Conservation (phyloP, 208 protist genomes). For the Leishmania lainsoni region DNA sequence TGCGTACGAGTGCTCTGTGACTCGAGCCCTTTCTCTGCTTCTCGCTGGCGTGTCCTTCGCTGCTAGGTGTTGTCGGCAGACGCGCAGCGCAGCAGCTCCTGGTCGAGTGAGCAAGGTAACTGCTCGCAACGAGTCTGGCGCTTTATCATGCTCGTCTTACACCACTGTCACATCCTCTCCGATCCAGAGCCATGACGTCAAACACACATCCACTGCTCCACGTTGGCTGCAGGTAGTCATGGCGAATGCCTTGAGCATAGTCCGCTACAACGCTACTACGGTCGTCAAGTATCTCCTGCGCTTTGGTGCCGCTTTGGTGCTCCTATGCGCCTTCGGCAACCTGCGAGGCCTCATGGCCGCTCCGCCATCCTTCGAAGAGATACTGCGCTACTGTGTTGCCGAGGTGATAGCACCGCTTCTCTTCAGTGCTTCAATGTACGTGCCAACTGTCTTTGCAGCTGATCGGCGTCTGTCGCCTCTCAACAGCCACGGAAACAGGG, state of each 20-base stretch:
- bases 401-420: slow-evolving; percentile 12
- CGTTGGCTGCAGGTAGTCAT: not conserved
- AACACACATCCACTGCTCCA: not conserved
- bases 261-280: slow-evolving; percentile 25
- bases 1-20: slow-evolving; percentile 14
- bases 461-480: too few species aligned
- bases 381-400: not conserved
- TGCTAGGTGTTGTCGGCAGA: not conserved
- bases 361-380: slow-evolving; percentile 20
- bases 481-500: not conserved
- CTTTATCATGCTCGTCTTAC: not conserved
- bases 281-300: slow-evolving; percentile 45
- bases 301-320: slow-evolving; percentile 32
- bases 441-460: slow-evolving; percentile 8
- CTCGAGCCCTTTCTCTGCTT: slow-evolving; percentile 17
- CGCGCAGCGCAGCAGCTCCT: not conserved
- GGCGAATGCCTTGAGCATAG: not conserved
- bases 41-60: slow-evolving; percentile 2
- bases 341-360: slow-evolving; percentile 20
- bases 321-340: slow-evolving; percentile 31
- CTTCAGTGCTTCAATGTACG: slow-evolving; percentile 5
- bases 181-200: not conserved
- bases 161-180: slow-evolving; percentile 1
- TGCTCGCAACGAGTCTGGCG: not conserved
- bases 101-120: not conserved